A percentile compares a stretch with the other conserved stretches of the same genome.
Evolutionary conservation across 1,284 basidiomycete genomes (phyloP).

Genomic region (Rhodotorula mucilaginosa): DNA sequence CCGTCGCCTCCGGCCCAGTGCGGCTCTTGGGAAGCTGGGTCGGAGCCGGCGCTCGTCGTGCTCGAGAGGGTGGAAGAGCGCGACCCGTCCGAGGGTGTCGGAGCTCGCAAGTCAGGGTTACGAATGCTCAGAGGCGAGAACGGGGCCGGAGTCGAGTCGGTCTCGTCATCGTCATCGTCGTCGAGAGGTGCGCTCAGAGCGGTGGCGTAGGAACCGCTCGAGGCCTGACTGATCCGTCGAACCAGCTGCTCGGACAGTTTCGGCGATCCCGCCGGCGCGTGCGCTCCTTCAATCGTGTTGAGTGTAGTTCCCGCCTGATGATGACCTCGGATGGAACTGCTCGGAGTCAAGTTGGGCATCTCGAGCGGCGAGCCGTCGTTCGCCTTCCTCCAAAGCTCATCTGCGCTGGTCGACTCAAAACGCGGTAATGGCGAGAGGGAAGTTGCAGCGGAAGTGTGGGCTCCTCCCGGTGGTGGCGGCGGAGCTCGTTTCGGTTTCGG

Average conservation of each 20-base stretch:
- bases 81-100: slow-evolving; percentile 1
- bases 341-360: slow-evolving; percentile 19
- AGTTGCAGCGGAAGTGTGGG: neutral
- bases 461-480: neutral
- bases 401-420: neutral
- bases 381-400: slow-evolving; percentile 6
- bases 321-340: slow-evolving; percentile 12
- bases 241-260: neutral
- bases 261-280: neutral
- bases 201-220: neutral
- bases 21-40: neutral
- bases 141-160: neutral
- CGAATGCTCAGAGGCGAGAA: slow-evolving; percentile 3
- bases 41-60: neutral
- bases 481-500: slow-evolving; percentile 17
- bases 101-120: slow-evolving; percentile 2
- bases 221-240: neutral
- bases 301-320: neutral
- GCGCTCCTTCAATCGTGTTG: neutral
- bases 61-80: neutral
- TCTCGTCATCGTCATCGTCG: neutral
- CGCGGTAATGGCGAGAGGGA: neutral
- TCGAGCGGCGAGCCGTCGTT: slow-evolving; percentile 20
- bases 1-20: neutral
- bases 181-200: neutral